Evolutionary conservation across 306 rosid genomes (phyloP).

Genomic region (Mimosa bimucronata): DNA sequence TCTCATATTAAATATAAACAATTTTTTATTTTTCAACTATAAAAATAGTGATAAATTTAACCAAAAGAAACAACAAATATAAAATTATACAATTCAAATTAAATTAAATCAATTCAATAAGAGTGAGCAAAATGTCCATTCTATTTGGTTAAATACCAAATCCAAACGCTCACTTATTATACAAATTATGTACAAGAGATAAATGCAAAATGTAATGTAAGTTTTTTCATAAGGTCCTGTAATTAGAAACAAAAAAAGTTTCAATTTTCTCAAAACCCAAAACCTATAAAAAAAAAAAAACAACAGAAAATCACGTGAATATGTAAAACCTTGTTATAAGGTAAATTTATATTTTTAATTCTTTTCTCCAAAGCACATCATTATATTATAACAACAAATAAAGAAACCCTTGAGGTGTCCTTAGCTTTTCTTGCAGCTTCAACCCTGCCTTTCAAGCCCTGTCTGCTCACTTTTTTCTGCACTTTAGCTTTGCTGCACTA

Average conservation of each 20-base stretch:
- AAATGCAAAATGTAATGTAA: not conserved
- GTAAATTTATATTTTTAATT: not conserved
- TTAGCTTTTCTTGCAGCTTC: constrained; percentile 43
- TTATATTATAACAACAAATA: constrained; percentile 5
- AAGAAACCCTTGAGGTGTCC: constrained; percentile 28
- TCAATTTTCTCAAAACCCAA: not conserved
- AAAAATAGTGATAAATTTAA: not conserved
- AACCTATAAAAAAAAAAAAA: not conserved
- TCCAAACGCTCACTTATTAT: too few species aligned
- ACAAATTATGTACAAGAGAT: too few species aligned
- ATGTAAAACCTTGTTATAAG: not conserved
- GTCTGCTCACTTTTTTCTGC: constrained; percentile 38
- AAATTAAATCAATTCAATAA: not conserved
- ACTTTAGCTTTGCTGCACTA: constrained; percentile 51
- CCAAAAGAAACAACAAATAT: not conserved
- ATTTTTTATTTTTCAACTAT: too few species aligned
- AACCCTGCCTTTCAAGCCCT: constrained; percentile 28
- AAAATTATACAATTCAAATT: not conserved
- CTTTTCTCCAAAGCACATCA: not conserved
- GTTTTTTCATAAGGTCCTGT: not conserved
- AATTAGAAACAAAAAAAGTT: not conserved
- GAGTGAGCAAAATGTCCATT: not conserved
- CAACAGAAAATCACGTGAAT: not conserved
- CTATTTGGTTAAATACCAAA: not conserved
- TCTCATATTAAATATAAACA: too few species aligned